phyloP scores from a whole-genome alignment of 1,284 basidiomycete genomes.

The Moesziomyces globuligerus region DNA sequence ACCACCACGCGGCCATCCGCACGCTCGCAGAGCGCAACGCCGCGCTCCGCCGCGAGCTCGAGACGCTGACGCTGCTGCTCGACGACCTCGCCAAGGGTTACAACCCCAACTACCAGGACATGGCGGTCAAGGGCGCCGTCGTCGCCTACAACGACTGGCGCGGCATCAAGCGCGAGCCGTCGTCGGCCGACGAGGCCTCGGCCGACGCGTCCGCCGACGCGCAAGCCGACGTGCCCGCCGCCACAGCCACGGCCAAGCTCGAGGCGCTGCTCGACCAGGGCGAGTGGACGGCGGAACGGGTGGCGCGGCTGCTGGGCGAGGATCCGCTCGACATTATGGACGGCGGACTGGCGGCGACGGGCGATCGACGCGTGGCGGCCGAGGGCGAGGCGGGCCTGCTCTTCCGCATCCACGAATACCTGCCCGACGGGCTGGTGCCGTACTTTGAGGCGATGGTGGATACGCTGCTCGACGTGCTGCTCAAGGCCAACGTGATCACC shows the following conservation, averaged over 20 bases:
- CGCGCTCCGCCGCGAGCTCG: slow-evolving; percentile 78
- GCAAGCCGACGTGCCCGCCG: slow-evolving; percentile 26
- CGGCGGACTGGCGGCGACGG: slow-evolving; percentile 60
- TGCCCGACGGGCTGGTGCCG: slow-evolving; percentile 83
- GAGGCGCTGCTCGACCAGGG: slow-evolving; percentile 44
- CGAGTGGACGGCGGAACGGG: slow-evolving; percentile 70
- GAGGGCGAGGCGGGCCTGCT: slow-evolving; percentile 66
- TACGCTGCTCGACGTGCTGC: slow-evolving; percentile 75
- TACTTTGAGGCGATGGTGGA: slow-evolving; percentile 79
- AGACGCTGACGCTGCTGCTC: slow-evolving; percentile 84
- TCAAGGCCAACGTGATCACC: slow-evolving; percentile 75
- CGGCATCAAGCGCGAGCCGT: slow-evolving; percentile 50
- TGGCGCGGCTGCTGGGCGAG: slow-evolving; percentile 75
- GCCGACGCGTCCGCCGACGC: slow-evolving; percentile 16
- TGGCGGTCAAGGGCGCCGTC: slow-evolving; percentile 96
- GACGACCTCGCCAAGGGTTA: slow-evolving; percentile 81
- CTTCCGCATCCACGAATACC: slow-evolving; percentile 82
- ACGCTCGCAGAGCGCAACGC: slow-evolving; percentile 79
- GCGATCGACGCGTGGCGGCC: slow-evolving; percentile 16
- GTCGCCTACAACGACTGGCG: slow-evolving; percentile 86
- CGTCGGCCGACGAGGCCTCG: neutral
- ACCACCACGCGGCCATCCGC: slow-evolving; percentile 79
- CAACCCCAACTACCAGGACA: slow-evolving; percentile 98
- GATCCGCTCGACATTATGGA: slow-evolving; percentile 60
- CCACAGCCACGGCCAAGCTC: slow-evolving; percentile 39